Evolutionary conservation across 139 green algal species (phyloP).

Genomic region (Mychonastes homosphaera): DNA sequence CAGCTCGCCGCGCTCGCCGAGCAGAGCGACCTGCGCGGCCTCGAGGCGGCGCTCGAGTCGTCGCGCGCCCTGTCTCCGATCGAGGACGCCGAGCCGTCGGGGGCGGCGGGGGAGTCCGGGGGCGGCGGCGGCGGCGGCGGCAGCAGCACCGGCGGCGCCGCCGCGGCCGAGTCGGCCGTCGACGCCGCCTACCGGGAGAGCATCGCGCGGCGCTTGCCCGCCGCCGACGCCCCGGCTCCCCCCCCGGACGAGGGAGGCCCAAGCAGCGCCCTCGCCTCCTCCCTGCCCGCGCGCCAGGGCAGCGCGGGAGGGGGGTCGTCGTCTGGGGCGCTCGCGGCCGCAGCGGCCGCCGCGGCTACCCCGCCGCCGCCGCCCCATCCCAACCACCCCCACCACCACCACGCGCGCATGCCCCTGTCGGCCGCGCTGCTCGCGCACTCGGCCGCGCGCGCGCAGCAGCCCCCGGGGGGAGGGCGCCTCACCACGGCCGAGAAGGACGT

Average conservation of each 20-base stretch:
- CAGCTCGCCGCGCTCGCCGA: slow-evolving; percentile 73
- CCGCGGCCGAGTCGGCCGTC: not conserved
- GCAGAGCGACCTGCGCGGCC: slow-evolving; percentile 43
- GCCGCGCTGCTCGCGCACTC: not conserved
- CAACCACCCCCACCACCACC: not conserved
- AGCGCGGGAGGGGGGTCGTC: no score
- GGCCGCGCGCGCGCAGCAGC: slow-evolving; percentile 1
- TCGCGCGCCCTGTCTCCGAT: not conserved
- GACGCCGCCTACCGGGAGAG: not conserved
- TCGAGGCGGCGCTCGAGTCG: slow-evolving; percentile 32
- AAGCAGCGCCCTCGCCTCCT: no score
- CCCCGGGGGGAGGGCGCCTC: slow-evolving; percentile 17
- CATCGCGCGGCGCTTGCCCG: not conserved
- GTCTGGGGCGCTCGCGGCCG: no score
- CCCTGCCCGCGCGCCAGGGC: not conserved
- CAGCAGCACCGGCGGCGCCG: slow-evolving; percentile 5
- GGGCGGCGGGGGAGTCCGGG: not conserved
- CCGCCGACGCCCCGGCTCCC: not conserved
- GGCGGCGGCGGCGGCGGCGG: not conserved
- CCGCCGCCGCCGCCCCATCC: slow-evolving; percentile 6
- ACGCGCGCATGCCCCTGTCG: slow-evolving; percentile 1
- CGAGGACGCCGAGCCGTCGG: slow-evolving; percentile 4
- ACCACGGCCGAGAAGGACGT: slow-evolving; percentile 61
- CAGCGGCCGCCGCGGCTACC: slow-evolving; percentile 2
- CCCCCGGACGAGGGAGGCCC: not conserved